A percentile compares a stretch with the other conserved stretches of the same genome.
Conservation (phyloP, 352 stramenopile genomes). For the Phytophthora aleatoria region DNA sequence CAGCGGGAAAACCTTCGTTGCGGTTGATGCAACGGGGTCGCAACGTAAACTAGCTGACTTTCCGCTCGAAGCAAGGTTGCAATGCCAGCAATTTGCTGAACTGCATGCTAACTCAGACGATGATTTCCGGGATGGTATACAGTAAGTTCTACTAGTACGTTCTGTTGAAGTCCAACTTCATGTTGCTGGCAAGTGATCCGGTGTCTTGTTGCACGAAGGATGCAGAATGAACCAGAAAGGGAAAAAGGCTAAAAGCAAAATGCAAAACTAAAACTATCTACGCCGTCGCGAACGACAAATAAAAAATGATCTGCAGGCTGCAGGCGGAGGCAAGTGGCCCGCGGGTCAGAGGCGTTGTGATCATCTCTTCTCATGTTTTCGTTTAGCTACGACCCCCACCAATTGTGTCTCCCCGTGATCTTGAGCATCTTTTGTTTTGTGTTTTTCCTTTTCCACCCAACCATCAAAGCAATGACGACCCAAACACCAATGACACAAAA, state of each 20-base stretch:
- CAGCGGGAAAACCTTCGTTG: neutral
- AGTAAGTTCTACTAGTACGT: no score
- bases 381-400: constrained; percentile 56
- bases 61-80: constrained; percentile 22
- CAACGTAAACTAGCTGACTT: constrained; percentile 8
- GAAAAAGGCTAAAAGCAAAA: constrained; percentile 22
- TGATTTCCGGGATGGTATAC: no score
- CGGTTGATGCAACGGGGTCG: neutral
- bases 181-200: neutral
- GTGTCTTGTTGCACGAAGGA: neutral
- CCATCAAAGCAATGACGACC: constrained; percentile 37
- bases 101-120: constrained; percentile 6
- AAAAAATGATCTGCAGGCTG: constrained; percentile 29
- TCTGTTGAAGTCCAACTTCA: neutral
- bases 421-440: constrained; percentile 33
- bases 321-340: constrained; percentile 25
- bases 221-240: constrained; percentile 14
- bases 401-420: constrained; percentile 39
- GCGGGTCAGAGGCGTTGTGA: constrained; percentile 41
- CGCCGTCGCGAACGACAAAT: constrained; percentile 29
- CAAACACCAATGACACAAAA: constrained; percentile 41
- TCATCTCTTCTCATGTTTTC: constrained; percentile 67
- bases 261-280: constrained; percentile 46
- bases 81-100: constrained; percentile 30
- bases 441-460: constrained; percentile 27